Evolutionary conservation across 164 flowering plant species (phyloP).

Genomic region (Dillenia turbinata): DNA sequence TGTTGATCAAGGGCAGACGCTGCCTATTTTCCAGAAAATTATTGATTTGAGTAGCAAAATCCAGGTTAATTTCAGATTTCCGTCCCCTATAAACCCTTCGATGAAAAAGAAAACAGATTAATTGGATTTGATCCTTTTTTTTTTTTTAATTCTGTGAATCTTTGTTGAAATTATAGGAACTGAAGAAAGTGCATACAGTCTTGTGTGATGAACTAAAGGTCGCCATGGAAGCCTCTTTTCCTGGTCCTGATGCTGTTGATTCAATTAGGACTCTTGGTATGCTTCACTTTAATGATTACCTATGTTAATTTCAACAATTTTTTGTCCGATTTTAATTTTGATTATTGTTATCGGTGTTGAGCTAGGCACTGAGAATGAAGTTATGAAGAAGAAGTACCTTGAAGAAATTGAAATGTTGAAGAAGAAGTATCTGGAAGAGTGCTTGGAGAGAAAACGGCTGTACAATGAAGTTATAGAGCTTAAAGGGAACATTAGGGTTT

Average conservation of each 20-base stretch:
- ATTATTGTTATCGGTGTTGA: constrained; percentile 2
- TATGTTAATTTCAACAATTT: not conserved
- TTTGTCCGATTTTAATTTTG: not conserved
- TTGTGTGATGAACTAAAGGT: constrained; percentile 50
- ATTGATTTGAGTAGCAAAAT: constrained; percentile 35
- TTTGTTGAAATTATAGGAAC: constrained; percentile 29
- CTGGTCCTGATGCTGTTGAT: constrained; percentile 33
- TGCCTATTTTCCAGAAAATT: constrained; percentile 43
- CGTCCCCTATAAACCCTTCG: not conserved
- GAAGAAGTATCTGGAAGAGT: constrained; percentile 60
- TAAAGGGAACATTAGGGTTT: constrained; percentile 85
- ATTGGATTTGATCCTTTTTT: not conserved
- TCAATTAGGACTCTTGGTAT: constrained; percentile 51
- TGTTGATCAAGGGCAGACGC: constrained; percentile 29
- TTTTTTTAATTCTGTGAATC: not conserved
- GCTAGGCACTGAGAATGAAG: constrained; percentile 46
- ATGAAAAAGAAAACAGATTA: not conserved
- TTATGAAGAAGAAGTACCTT: constrained; percentile 23
- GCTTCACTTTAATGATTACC: constrained; percentile 7
- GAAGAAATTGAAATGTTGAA: constrained; percentile 37
- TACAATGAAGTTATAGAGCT: constrained; percentile 91
- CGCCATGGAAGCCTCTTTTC: constrained; percentile 27
- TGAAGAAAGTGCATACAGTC: constrained; percentile 45
- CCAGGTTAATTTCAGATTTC: constrained; percentile 29
- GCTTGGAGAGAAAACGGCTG: constrained; percentile 57